Evolutionary conservation across 1,139 yeast species (phyloP).

Genomic region (Blastobotrys ciferrii): DNA sequence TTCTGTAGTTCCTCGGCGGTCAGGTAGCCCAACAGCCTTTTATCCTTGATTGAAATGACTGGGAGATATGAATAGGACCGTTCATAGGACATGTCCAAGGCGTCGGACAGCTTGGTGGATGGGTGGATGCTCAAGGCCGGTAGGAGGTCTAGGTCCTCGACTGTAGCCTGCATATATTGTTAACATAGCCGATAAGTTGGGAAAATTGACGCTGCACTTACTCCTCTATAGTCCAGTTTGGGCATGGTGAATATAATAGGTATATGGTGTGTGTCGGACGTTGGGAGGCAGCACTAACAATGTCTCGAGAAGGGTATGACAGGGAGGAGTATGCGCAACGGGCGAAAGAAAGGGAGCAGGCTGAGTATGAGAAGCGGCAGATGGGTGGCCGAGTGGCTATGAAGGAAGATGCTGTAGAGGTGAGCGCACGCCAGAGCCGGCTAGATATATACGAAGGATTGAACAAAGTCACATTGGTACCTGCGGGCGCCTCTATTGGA

Average conservation of each 20-base stretch:
- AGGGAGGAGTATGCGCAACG: conserved; percentile 24
- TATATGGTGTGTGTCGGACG: no score
- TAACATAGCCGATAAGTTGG: no score
- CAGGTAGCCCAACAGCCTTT: conserved; percentile 54
- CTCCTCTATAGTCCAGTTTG: conserved; percentile 27
- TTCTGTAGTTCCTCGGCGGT: conserved; percentile 49
- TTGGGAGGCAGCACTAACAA: no score
- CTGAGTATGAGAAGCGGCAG: neutral
- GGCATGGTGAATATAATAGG: neutral
- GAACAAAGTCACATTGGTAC: conserved; percentile 47
- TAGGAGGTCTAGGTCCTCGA: conserved; percentile 60
- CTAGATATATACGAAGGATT: conserved; percentile 44
- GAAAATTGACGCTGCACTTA: no score
- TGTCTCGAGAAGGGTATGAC: neutral
- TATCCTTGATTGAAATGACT: conserved; percentile 51
- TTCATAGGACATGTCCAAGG: conserved; percentile 49
- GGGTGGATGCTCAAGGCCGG: conserved; percentile 62
- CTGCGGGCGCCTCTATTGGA: conserved; percentile 42
- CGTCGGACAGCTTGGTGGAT: conserved; percentile 48
- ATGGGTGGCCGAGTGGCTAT: conserved; percentile 24
- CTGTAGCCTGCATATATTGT: conserved; percentile 42
- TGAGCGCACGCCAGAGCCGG: conserved; percentile 33
- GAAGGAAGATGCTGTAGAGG: conserved; percentile 25
- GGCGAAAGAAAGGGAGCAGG: neutral
- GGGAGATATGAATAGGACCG: conserved; percentile 58